phyloP scores from a whole-genome alignment of 208 protist species.

The Crithidia expoeki region DNA sequence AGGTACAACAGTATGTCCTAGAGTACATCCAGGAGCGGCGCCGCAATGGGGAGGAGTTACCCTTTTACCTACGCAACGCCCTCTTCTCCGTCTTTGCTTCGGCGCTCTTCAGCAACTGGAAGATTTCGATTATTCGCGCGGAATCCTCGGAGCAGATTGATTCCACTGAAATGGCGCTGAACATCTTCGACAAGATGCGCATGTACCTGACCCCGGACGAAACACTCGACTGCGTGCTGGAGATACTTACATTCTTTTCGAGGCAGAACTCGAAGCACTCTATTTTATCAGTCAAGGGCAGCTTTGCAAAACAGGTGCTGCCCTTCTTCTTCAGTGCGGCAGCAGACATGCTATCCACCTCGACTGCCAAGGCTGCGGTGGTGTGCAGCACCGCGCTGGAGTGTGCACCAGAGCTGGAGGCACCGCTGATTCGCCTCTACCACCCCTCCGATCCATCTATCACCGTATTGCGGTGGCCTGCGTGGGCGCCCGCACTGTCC shows the following conservation, averaged over 20 bases:
- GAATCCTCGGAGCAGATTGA: constrained; percentile 37
- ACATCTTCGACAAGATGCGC: constrained; percentile 55
- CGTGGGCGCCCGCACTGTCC: constrained; percentile 59
- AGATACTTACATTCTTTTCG: constrained; percentile 74
- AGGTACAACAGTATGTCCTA: constrained; percentile 72
- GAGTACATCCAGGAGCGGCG: constrained; percentile 52
- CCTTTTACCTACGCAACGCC: constrained; percentile 62
- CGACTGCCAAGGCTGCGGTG: constrained; percentile 40
- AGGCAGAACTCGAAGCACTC: constrained; percentile 51
- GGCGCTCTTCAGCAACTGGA: constrained; percentile 81
- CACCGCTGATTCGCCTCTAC: constrained; percentile 35
- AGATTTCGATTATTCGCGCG: constrained; percentile 46
- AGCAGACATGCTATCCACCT: constrained; percentile 28
- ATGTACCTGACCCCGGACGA: constrained; percentile 53
- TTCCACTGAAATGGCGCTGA: constrained; percentile 25
- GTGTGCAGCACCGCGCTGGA: constrained; percentile 74
- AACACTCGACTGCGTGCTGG: constrained; percentile 76
- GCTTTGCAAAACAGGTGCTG: constrained; percentile 60
- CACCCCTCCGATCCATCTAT: constrained; percentile 57
- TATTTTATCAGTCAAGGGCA: constrained; percentile 48
- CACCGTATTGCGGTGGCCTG: constrained; percentile 53
- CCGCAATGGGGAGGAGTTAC: constrained; percentile 46
- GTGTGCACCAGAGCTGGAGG: constrained; percentile 42
- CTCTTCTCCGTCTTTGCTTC: constrained; percentile 78
- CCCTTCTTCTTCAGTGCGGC: constrained; percentile 71